Base-by-base conservation (phyloP, 805 yeast species). In the Saccharomycopsis guyanensis region DNA sequence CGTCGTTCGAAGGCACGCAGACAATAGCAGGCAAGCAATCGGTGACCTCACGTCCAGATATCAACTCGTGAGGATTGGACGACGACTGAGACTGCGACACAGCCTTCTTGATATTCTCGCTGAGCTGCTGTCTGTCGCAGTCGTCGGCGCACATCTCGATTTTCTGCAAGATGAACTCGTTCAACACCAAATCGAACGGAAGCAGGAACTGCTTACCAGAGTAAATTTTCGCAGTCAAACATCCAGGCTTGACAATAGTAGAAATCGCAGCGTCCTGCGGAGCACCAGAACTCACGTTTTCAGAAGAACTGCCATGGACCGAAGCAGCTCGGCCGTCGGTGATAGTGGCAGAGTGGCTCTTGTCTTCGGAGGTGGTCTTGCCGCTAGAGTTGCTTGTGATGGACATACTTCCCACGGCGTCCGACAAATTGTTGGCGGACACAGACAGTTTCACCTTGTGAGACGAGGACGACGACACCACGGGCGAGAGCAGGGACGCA, bases 171-270 rank as follows among this genome's bases (percentile, higher is more conserved):
- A 78, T 74, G 52, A 72, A 79, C 56, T 75, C 76, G 62, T 77
- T 82, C 47, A 81, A 76, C 47, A 76, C 78, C 48, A 84, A 69
- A 23, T 78, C 76, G 40, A 83, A 76, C 3, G 96, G 96, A 42
- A 88, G 70, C 40, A 69, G 70, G 53, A 87, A 72, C 42, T 78
- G 76, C 49, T 74, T 72, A 32, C 89, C 85, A 34, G 77, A 75
- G 58, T 85, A 85, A 8, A 87, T 73, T 58, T 85, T 84, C 23
- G 87, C 81, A 0, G 89, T 83, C 54, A 87, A 70, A 24, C 52
- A 47, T 6, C 53, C 53, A 3, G 53, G 53, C 29, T 43, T 47
- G 3, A 39, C 46, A n/a, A 34, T 40, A 2, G 48, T 43, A 13
- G 53, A 35, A n/a, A 40, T 48, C 16, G 16, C 23, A n/a, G 29